These are phyloP conservation scores for Ganoderma boninense DNA, from an alignment of 1,284 basidiomycete genomes.

Conservation along the genomic window DNA sequence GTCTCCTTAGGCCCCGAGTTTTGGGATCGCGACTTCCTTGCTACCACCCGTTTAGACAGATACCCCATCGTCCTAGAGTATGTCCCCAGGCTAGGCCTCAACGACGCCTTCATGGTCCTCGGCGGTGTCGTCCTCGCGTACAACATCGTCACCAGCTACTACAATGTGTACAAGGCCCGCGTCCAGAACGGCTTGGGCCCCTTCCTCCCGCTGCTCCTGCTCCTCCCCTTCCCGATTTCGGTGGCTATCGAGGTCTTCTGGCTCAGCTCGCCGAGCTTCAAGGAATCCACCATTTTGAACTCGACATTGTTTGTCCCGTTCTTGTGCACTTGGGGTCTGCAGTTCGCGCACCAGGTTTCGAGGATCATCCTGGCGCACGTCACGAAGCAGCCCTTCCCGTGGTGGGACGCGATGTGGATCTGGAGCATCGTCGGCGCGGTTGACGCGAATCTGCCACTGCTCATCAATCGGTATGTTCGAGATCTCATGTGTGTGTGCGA, in stretches of 20 bases:
- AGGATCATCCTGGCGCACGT: constrained; percentile 95
- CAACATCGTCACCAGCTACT: constrained; percentile 58
- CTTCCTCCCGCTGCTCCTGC: constrained; percentile 71
- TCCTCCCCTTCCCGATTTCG: constrained; percentile 84
- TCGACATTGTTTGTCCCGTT: constrained; percentile 86
- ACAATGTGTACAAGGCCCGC: constrained; percentile 74
- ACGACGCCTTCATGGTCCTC: constrained; percentile 90
- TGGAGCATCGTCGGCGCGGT: constrained; percentile 82
- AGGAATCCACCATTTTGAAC: constrained; percentile 63
- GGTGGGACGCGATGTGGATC: constrained; percentile 89
- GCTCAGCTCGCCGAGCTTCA: constrained; percentile 75
- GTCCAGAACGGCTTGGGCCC: constrained; percentile 46
- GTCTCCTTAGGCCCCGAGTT: constrained; percentile 71
- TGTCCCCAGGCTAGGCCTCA: constrained; percentile 78
- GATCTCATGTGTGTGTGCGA: not conserved
- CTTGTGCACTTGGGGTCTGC: constrained; percentile 89
- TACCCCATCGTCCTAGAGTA: constrained; percentile 54
- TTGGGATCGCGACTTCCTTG: constrained; percentile 84
- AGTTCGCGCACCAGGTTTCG: constrained; percentile 89
- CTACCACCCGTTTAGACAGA: constrained; percentile 64
- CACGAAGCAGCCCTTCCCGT: constrained; percentile 85
- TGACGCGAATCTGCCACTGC: constrained; percentile 80
- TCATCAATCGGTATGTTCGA: constrained; percentile 71
- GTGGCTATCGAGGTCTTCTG: constrained; percentile 79
- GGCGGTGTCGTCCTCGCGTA: constrained; percentile 73